Base-by-base conservation (phyloP, 306 rosid genomes). In the Macrotyloma uniflorum region DNA sequence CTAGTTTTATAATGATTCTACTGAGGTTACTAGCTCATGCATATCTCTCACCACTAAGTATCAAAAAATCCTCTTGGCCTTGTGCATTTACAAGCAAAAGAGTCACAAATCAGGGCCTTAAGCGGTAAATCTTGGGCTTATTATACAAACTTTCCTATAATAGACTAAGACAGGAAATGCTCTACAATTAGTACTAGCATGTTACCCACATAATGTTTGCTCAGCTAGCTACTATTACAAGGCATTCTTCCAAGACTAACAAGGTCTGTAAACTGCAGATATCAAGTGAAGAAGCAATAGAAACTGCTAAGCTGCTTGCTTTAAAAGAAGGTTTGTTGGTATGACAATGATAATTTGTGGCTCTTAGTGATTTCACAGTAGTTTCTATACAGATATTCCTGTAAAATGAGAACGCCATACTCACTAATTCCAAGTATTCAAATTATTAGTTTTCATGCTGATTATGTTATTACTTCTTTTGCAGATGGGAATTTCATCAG, bases 271-370 rank as follows among this genome's bases (percentile, higher is more conserved):
- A 72, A 76, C 20, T 80, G 61, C 80, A 92, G 95, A 78, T 88
- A 51, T 70, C 89, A 40, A 86, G 89, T 79, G 87, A 89, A 71
- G 93, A 93, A 79, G 89, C 97, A 5, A 85, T 88, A 28, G 94
- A 93, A 74, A 91, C 84, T 26, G 83, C 97, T 13, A 88, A 83
- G 80, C 70, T 68, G 72, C 90, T 91, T 71, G 91, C 93, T 26
- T 71, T 86, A 22, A 93, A 89, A 82, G 97, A 93, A 87, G 97
- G 98, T 51, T 85, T 93, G 82, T 83, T 90, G 90, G 96, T 93
- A 87, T 23, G 80, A 8, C 42, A 46, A 32, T 22, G 33, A 32
- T 62, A 38, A 49, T 67, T 13, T 67, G 35, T 23, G 49, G 6
- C 8, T 32, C 68, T 59, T 8, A 1, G 2, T 20, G 54, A 24